These are phyloP conservation scores for Stemphylium vesicarium DNA, from an alignment of 2,329 filamentous ascomycete genomes.

Conservation along the genomic window DNA sequence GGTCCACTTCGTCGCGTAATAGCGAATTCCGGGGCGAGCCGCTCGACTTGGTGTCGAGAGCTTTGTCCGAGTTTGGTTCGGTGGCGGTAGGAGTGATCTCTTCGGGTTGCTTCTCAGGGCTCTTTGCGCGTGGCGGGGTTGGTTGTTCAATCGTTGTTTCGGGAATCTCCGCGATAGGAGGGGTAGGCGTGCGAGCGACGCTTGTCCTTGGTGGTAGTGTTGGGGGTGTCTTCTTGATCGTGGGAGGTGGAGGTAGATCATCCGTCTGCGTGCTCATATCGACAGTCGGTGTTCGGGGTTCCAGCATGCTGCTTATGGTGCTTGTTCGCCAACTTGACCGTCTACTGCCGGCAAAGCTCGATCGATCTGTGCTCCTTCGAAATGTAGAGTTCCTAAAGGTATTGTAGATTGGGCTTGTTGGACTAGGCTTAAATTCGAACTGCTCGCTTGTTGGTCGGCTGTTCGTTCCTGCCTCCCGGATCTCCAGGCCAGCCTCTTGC, in stretches of 20 bases:
- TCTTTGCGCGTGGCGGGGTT: constrained; percentile 16
- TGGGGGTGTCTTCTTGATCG: constrained; percentile 30
- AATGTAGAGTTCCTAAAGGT: constrained; percentile 65
- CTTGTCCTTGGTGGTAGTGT: constrained; percentile 32
- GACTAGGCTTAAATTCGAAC: constrained; percentile 81
- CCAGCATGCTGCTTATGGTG: constrained; percentile 67
- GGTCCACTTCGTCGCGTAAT: constrained; percentile 51
- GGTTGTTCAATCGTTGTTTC: constrained; percentile 36
- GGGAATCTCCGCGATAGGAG: constrained; percentile 44
- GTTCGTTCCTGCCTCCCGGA: constrained; percentile 84
- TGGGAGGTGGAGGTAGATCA: constrained; percentile 26
- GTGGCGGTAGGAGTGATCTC: constrained; percentile 9
- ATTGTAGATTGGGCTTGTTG: constrained; percentile 72
- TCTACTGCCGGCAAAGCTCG: constrained; percentile 61
- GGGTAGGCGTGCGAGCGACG: constrained; percentile 27
- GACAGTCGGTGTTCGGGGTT: constrained; percentile 65
- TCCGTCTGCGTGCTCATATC: constrained; percentile 39
- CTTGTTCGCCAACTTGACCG: constrained; percentile 75
- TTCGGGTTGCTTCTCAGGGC: constrained; percentile 9
- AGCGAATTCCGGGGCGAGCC: constrained; percentile 7
- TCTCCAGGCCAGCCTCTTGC: constrained; percentile 88
- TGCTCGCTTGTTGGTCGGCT: constrained; percentile 76
- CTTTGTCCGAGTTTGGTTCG: constrained; percentile 1
- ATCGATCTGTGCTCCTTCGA: constrained; percentile 73
- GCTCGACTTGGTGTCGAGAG: constrained; percentile 2